phyloP scores from a whole-genome alignment of 2,329 filamentous ascomycete species.

The Pseudogymnoascus sp. region DNA sequence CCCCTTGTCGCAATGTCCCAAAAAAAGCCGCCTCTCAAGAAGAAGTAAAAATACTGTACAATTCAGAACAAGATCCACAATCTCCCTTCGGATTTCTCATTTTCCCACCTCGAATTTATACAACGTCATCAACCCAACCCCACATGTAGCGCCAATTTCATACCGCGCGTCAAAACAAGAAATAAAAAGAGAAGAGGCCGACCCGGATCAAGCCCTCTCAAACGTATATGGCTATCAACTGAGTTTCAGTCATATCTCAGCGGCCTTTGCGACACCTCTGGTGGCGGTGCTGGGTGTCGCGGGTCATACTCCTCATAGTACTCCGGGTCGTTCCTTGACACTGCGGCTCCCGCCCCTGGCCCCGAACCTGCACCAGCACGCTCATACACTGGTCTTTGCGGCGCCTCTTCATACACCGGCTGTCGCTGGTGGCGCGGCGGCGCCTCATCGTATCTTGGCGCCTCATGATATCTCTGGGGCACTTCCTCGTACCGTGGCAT shows the following conservation, averaged over 20 bases:
- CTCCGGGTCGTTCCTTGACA: constrained; percentile 12
- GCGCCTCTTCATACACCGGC: not conserved
- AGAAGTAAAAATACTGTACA: not conserved
- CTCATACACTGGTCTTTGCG: not conserved
- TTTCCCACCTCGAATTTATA: not conserved
- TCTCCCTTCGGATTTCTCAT: not conserved
- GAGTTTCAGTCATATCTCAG: not conserved
- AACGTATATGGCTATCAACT: not conserved
- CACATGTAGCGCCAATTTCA: not conserved
- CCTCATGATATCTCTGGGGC: not conserved
- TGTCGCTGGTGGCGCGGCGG: not conserved
- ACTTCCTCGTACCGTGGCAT: not conserved
- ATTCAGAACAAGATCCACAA: not conserved
- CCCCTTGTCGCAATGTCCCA: not conserved
- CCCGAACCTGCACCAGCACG: not conserved
- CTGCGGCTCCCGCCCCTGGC: not conserved
- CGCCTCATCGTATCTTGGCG: not conserved
- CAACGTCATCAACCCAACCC: not conserved
- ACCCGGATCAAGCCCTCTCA: not conserved
- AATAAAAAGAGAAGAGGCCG: not conserved
- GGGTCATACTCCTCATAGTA: constrained; percentile 41
- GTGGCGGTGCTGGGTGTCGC: constrained; percentile 31
- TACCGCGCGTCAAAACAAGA: not conserved
- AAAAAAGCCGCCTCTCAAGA: not conserved
- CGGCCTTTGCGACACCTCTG: constrained; percentile 10